Base-by-base conservation (phyloP, 2,329 filamentous ascomycete genomes). In the Ophiocordyceps camponoti-leonardi region DNA sequence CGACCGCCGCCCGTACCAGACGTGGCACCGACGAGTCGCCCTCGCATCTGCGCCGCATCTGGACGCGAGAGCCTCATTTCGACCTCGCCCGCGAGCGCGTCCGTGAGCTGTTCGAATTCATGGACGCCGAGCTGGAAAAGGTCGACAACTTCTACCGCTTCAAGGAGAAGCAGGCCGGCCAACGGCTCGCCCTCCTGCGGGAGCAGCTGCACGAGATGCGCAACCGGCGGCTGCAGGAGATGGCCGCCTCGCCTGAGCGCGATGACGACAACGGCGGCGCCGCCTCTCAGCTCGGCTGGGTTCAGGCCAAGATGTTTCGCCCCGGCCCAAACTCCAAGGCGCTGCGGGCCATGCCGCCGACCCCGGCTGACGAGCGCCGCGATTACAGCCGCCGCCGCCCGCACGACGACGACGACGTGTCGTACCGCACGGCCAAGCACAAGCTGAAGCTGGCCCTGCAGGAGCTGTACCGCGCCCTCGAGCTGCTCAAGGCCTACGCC, bases 181-280 rank as follows among this genome's bases (percentile, higher is more conserved):
- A 80, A 46, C 77, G 88, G 2, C 66, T 95, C 22, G 66, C 68
- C 1, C 61, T 82, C 4, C 68, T 98, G 42, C 77, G 84, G 40
- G 78, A 87, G 44, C 92, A 98, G 59, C 71, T 98, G 30, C 88
- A 94, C 57, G 83, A 93, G 54, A 94, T 96, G 86, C 76, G 87
- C 41, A 86, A 93, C 58, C 76, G 83, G 14, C 79, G 90, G 20
- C 72, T 86, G 26, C 73, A 81, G 45, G 86, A 95, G 57, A 68
- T 86, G 47, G 62, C 72, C 49, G 64, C 67, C 18, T 12, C 37
- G 41, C 56, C 63, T 5, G 35, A 39, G n/a, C 18, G 6, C 41
- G 66, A 56, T 48, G 56, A 45, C 48, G 50, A 60, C 48, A 47
- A 66, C 56, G 47, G 58, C 10, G 49, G 58, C 10, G 49, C 53